Evolutionary conservation across 2,329 filamentous ascomycete species (phyloP).

Genomic region (Claviceps humidiphila): DNA sequence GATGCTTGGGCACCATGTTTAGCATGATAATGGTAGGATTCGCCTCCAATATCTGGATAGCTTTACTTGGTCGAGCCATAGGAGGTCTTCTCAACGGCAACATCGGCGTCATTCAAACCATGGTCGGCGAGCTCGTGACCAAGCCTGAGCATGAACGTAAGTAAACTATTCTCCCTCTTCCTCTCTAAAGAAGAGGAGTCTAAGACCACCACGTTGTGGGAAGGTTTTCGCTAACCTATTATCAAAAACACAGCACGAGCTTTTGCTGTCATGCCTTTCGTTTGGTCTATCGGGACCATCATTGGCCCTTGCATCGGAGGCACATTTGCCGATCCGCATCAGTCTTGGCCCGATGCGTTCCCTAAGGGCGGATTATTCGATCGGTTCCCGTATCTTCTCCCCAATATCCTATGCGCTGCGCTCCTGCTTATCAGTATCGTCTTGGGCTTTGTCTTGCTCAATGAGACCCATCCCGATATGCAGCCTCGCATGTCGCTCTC

Average conservation of each 20-base stretch:
- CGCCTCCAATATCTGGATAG: conserved; percentile 71
- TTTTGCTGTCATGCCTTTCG: conserved; percentile 86
- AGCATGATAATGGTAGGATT: conserved; percentile 77
- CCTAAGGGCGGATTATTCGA: conserved; percentile 57
- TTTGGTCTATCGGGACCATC: conserved; percentile 85
- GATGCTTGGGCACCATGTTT: conserved; percentile 69
- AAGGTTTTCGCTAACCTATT: conserved; percentile 8
- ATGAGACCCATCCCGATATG: conserved; percentile 83
- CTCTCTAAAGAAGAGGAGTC: no score
- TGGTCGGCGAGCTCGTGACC: conserved; percentile 78
- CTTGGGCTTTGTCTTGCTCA: conserved; percentile 65
- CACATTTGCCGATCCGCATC: conserved; percentile 65
- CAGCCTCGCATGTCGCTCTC: conserved; percentile 38
- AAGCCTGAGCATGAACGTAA: conserved; percentile 76
- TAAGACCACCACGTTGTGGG: not conserved
- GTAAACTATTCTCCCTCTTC: conserved; percentile 20
- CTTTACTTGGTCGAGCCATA: conserved; percentile 59
- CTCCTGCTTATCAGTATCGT: conserved; percentile 69
- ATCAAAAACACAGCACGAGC: conserved; percentile 47
- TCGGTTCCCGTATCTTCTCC: conserved; percentile 73
- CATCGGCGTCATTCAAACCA: conserved; percentile 81
- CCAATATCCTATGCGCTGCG: conserved; percentile 70
- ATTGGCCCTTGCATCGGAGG: conserved; percentile 82
- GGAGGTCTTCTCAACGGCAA: conserved; percentile 84
- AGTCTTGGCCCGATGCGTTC: conserved; percentile 60